Base-by-base conservation (phyloP, 2,329 filamentous ascomycete species). In the Arachnomyces sp. region DNA sequence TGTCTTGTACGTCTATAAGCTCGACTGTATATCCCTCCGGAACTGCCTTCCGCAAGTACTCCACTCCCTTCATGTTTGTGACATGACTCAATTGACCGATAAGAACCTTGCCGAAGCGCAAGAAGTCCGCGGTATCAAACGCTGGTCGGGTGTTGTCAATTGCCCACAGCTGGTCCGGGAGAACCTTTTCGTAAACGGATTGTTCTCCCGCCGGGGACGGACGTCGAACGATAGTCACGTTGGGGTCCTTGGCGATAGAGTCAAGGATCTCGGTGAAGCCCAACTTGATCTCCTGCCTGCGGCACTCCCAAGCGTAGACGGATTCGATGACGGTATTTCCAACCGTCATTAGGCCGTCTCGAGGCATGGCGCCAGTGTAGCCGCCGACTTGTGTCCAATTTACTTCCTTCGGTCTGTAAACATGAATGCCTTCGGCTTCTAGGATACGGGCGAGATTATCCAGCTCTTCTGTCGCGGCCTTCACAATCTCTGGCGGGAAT, bases 111-210 rank as follows among this genome's bases (percentile, higher is more conserved):
- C 58, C 59, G 29, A 61, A 55, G 2, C 59, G 50, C 52, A 61
- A 54, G 39, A 61, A 61, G 36, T 61, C 59, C 5, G 59, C 59
- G 14, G 55, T 53, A 37, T 61, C 59, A 28, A 61, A 60, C 3
- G 59, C 55, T 4, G 56, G 55, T 1, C 59, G 49, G 14, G 38
- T 49, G 42, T 62, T 57, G 40, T 61, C 61, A 48, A 60, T 59
- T 11, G 45, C 44, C 56, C 56, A 60, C 9, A 31, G 38, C 11
- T 32, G 30, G 18, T 39, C 28, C 15, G 18, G 29, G 7, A 13
- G 16, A n/a, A 36, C 34, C 18, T 33, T 30, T 15, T 55, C 45
- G 37, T 51, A 54, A 12, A 56, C 31, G 11, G 52, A 50, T 30
- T 53, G 48, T 8, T 36, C 31, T 3, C 48, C 49, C 2, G 46